Base-by-base conservation (phyloP, 2,329 filamentous ascomycete species). In the Nemania abortiva region DNA sequence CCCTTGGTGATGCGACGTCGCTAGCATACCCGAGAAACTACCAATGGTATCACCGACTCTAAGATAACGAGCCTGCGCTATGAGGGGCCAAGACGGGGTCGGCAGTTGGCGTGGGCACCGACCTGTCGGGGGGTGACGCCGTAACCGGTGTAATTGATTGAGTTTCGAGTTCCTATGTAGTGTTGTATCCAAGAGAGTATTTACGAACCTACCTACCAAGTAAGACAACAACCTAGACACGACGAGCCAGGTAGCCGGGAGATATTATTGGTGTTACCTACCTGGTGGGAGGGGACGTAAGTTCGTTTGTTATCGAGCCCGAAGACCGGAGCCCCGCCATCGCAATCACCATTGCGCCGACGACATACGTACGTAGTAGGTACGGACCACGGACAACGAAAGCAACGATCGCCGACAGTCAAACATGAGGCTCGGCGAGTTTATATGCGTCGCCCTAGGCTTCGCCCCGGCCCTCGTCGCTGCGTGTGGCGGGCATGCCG, bases 401-500 rank as follows among this genome's bases (percentile, higher is more conserved):
- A 62, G 42, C 11, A 53, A 56, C 27, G 6, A 31, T 45, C 50
- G 29, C 49, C 6, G 37, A 34, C 31, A 4, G 9, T 9, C 31
- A 9, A 61, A 49, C 27, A 79, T 80, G 78, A 77, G 71, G 49
- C 63, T 72, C 42, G 54, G 55, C 31, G 65, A 56, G n/a, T 39
- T 76, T 47, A n/a, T 76, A 57, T 72, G 70, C 65, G 71, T 77
- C 50, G 72, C 74, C 10, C 70, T 80, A 50, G 72, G 74, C 73
- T 75, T 66, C 55, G 58, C 69, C 61, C 70, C 73, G 29, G 74
- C 72, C 6, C 53, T 76, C 27, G 74, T 77, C 22, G 67, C 71
- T 47, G 80, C 79, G 20, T 77, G 79, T 69, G 73, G 77, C 47
- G 75, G 77, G 54, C 72, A 80, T 74, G 73, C 74, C 63, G 72